Percentiles rank a stretch among this genome's conserved stretches.
Evolutionary conservation across 352 stramenopile species (phyloP).

Genomic region (Phytophthora tentaculata): DNA sequence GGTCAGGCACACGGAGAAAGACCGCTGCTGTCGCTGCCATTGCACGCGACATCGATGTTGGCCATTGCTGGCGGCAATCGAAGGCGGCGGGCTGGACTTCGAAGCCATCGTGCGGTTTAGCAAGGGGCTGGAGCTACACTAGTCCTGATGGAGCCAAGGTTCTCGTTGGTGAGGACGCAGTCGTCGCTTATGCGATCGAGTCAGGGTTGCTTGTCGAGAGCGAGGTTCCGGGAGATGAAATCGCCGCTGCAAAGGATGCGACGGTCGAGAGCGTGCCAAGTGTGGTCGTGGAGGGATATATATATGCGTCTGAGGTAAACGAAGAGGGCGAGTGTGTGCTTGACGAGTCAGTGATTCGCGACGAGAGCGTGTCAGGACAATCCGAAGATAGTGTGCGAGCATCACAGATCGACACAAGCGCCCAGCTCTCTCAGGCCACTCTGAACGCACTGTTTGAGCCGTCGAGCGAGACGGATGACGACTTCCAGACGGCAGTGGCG

Average conservation of each 20-base stretch:
- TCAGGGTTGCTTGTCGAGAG: conserved; percentile 4
- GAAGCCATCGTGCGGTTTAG: conserved; percentile 5
- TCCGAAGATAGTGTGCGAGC: not conserved
- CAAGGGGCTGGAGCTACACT: conserved; percentile 9
- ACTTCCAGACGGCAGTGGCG: not conserved
- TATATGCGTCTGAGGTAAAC: not conserved
- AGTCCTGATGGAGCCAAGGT: not conserved
- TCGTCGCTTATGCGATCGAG: conserved; percentile 7
- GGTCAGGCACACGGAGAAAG: conserved; percentile 7
- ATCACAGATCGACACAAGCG: not conserved
- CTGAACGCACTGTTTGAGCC: not conserved
- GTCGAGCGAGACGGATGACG: not conserved
- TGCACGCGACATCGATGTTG: conserved; percentile 19
- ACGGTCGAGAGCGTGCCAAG: not conserved
- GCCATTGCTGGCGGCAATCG: conserved; percentile 19
- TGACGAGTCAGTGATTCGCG: too few relatives aligned
- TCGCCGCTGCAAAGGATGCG: too few relatives aligned
- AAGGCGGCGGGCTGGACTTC: conserved; percentile 14
- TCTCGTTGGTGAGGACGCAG: conserved; percentile 14
- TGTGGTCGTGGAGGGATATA: too few relatives aligned
- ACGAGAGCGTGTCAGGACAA: not conserved
- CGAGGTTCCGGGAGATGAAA: not conserved
- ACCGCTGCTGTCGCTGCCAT: conserved; percentile 6
- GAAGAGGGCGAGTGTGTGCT: not conserved
- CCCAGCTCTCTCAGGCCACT: not conserved